phyloP scores from a whole-genome alignment of 768 basidiomycete species.

The Pleurotus salmoneostramineus region DNA sequence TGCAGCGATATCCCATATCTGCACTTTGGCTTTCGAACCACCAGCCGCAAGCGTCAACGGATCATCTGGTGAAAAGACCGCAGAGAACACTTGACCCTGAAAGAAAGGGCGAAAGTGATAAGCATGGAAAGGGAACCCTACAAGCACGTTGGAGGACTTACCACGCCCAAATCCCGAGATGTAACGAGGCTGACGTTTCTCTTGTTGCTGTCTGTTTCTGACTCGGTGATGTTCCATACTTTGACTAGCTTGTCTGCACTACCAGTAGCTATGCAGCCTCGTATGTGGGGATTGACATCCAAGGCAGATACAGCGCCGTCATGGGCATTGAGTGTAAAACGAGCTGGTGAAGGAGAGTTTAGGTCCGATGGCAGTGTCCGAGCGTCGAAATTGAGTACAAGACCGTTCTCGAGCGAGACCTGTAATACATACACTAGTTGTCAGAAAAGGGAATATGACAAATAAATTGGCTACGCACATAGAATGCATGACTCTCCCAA shows the following conservation, averaged over 20 bases:
- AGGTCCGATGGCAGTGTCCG: conserved; percentile 74
- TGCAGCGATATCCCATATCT: conserved; percentile 92
- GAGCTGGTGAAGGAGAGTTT: conserved; percentile 59
- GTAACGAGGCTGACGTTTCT: conserved; percentile 79
- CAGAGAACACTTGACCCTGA: conserved; percentile 95
- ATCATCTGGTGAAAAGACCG: conserved; percentile 90
- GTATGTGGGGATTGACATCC: conserved; percentile 87
- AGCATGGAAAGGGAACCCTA: neutral
- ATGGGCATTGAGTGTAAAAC: conserved; percentile 91
- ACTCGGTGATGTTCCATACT: conserved; percentile 87
- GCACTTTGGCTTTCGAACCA: conserved; percentile 90
- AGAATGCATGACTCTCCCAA: conserved; percentile 85
- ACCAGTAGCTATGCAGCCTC: conserved; percentile 89
- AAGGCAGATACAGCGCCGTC: conserved; percentile 86
- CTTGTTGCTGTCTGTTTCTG: conserved; percentile 47
- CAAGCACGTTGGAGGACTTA: conserved; percentile 31
- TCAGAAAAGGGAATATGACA: neutral
- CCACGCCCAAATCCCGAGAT: conserved; percentile 87
- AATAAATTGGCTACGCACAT: conserved; percentile 44
- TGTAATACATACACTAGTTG: conserved; percentile 23
- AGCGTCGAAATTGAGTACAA: conserved; percentile 90
- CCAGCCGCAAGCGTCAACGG: conserved; percentile 91
- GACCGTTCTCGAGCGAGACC: conserved; percentile 94
- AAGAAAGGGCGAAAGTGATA: conserved; percentile 1
- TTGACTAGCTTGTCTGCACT: conserved; percentile 95